Evolutionary conservation across 768 basidiomycete species (phyloP).

Genomic region (Paxillus rubicundulus): DNA sequence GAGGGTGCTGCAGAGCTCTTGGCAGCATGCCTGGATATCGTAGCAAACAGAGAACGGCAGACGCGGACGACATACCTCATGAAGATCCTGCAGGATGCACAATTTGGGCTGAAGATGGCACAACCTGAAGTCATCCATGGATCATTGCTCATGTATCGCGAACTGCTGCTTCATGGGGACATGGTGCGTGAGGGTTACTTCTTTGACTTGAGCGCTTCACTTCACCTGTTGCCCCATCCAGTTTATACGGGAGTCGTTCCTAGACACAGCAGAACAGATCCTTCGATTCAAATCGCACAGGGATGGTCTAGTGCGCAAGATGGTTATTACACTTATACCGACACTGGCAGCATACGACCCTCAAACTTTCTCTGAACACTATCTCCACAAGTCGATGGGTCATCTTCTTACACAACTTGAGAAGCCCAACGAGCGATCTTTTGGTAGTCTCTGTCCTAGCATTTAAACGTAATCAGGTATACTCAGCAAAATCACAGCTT

Average conservation of each 20-base stretch:
- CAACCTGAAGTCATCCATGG: conserved; percentile 92
- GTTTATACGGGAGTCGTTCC: conserved; percentile 88
- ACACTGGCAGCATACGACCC: conserved; percentile 94
- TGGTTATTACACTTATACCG: conserved; percentile 94
- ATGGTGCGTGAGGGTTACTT: conserved; percentile 56
- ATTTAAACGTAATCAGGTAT: conserved; percentile 1
- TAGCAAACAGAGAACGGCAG: conserved; percentile 69
- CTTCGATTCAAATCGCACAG: conserved; percentile 84
- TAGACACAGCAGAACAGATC: conserved; percentile 87
- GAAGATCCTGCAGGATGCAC: conserved; percentile 88
- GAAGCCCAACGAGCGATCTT: conserved; percentile 84
- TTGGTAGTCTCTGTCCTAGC: conserved; percentile 49
- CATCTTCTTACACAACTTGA: conserved; percentile 86
- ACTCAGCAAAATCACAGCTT: conserved; percentile 50
- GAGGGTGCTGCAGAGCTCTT: conserved; percentile 92
- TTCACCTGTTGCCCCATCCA: conserved; percentile 27
- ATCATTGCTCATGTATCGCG: conserved; percentile 86
- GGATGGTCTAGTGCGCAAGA: conserved; percentile 85
- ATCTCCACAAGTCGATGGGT: conserved; percentile 91
- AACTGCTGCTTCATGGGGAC: conserved; percentile 88
- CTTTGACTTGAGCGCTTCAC: neutral
- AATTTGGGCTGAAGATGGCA: conserved; percentile 71
- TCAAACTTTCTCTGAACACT: conserved; percentile 86
- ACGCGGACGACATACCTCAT: conserved; percentile 62
- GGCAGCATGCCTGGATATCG: conserved; percentile 90